Evolutionary conservation across 345 rosid genomes (phyloP), one percentile per base, ranked within the genome.

Genomic region (Alliaria petiolata): DNA sequence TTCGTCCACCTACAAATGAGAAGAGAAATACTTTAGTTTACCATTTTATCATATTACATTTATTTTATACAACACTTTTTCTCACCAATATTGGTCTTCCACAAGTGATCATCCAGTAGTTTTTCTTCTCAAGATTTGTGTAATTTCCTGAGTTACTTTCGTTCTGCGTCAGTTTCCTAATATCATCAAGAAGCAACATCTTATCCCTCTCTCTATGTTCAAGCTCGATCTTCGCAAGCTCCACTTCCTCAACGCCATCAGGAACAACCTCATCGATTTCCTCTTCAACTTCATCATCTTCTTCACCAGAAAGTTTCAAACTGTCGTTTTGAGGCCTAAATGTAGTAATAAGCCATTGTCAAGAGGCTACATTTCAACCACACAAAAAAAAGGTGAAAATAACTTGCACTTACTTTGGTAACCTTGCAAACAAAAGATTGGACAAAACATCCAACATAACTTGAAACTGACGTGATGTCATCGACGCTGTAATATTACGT

Each of bases 181-280:
- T 82, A 76, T 91, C 99, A 63, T 75, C 78, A 68, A 86, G 80
- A 68, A 95, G 74, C 83, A 89, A 74, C 72, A 82, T 89, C 78
- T 53, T 84, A 77, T 81, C 92, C 67, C 87, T 76, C 64, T 91
- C 96, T 72, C 76, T 89, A 52, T 81, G 80, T 74, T 91, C 96
- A 68, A 95, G 90, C 78, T 83, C 79, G 15, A 91, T 55, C 82
- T 84, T 86, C 57, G 99, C 99, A 72, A 89, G 84, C 77, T 89
- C 99, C 53, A 95, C 97, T 80, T 95, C 99, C 82, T 89, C 90
- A 54, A 88, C 88, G 26, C 97, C 97, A 86, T 88, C 91, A 62
- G 96, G 97, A 76, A 95, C 99, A 62, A 95, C 87, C 71, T 85
- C 97, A 77, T 89, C 91, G n/a, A 97, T 93, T 80, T 89, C 97